Base-by-base conservation (phyloP, 805 yeast genomes). In the Sugiyamaella valdiviana region DNA sequence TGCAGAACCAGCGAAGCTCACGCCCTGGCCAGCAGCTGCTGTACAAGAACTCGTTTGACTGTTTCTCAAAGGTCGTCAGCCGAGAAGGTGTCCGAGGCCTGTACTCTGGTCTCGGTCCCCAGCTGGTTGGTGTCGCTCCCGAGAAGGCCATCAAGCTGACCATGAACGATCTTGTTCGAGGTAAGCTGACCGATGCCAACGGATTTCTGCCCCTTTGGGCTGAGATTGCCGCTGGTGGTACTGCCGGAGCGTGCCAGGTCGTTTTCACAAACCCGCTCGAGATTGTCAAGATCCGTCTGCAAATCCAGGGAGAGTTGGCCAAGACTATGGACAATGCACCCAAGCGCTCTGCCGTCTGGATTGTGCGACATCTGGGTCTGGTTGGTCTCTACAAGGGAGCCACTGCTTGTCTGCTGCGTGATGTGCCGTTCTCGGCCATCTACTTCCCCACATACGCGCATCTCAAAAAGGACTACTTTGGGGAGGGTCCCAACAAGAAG, bases 391-490 rank as follows among this genome's bases (percentile, higher is more conserved):
- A 91, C 68, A 88, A 82, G 68, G 99, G 99, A 59, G 91, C 90
- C 0, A 58, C 79, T 22, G 98, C 98, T 6, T 91, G 99, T 70
- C 66, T 93, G 59, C 70, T 88, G 64, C 82, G 99, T 68, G 99
- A 91, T 68, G 95, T 91, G 36, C 98, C 98, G 40, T 91, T 91
- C 68, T 83, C 95, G 36, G 96, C 98, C 36, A 91, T 91, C 55
- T 91, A 91, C 71, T 91, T 91, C 81, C 98, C 99, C 46, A 80
- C 97, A 5, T 91, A 91, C 69, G 95, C 96, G 36, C 95, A 91
- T 67, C 76, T 91, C 57, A 93, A 93, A 68, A 82, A 79, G 67
- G 80, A 80, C 58, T 62, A 86, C 54, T 90, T 90, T 67, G 78
- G 83, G 46, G 89, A 84, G 63, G 95, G 91, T 60, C 95, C 95